These are phyloP conservation scores for Polygonum aviculare DNA, from an alignment of 148 eudicot genomes.

Conservation along the genomic window DNA sequence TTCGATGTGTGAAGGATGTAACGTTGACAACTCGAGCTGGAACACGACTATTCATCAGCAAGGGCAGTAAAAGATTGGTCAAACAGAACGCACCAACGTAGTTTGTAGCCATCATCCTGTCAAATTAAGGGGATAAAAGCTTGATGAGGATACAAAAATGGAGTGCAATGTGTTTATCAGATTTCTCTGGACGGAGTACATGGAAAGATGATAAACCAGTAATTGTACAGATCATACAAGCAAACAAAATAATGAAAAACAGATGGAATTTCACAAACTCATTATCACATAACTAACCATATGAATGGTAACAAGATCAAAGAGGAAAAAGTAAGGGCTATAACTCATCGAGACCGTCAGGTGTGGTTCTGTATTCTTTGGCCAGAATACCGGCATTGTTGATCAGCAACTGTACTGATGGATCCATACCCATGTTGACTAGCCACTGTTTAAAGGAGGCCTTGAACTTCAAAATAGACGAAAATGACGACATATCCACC, in stretches of 20 bases:
- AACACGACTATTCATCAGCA: conserved; percentile 59
- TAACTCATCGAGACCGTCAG: conserved; percentile 75
- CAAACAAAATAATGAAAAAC: neutral
- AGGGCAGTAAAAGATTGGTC: conserved; percentile 65
- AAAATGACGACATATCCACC: conserved; percentile 66
- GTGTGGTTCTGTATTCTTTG: conserved; percentile 51
- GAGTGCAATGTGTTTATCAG: neutral
- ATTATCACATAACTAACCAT: neutral
- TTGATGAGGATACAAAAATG: neutral
- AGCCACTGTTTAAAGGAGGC: conserved; percentile 63
- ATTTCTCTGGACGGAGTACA: neutral
- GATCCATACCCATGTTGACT: conserved; percentile 53
- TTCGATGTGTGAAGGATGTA: conserved; percentile 83
- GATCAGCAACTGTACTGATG: conserved; percentile 77
- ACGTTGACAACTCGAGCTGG: conserved; percentile 84
- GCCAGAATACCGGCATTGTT: conserved; percentile 94
- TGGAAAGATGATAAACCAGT: neutral
- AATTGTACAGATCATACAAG: too few species aligned
- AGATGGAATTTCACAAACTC: neutral
- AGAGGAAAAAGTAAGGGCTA: conserved; percentile 4
- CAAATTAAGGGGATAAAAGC: neutral
- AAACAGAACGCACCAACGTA: conserved; percentile 86
- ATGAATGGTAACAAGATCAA: neutral
- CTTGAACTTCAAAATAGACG: conserved; percentile 65
- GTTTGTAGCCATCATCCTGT: conserved; percentile 86